Evolutionary conservation across 139 green algal species (phyloP), one percentile per base, ranked within the genome.

Genomic region (Picochlorum sp.): DNA sequence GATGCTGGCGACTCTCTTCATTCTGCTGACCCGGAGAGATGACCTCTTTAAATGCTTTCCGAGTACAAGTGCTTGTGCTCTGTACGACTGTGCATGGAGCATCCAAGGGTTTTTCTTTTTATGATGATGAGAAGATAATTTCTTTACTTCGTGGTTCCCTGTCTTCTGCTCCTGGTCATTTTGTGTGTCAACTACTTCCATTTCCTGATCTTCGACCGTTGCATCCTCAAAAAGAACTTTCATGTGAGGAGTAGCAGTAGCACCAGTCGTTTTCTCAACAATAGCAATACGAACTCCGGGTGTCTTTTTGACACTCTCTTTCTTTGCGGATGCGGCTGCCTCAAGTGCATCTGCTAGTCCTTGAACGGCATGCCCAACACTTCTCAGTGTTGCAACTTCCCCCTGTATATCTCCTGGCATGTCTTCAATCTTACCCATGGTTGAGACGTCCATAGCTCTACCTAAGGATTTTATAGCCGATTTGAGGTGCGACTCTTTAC

Each of bases 41-140:
- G 61, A 49, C 28, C 52, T 29, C 16, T 52, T 50, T 36, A 73
- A 31, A 41, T 68, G 59, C 1, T 36, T 44, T 5, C 18, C 57
- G 24, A 73, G 60, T 33, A 61, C 54, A n/a, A 53, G 30, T 33
- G 44, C 24, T 53, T 53, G 22, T 24, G 44, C 20, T 31, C 24
- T 53, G 44, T 31, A 53, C 14, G 44, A n/a, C n/a, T 31, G 20
- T 20, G 44, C 44, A 26, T 47, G 39, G 22, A 47, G 18, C 39
- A 47, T 47, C 18, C 20, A 16, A 47, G 39, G 20, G 20, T n/a
- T 47, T n/a, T 26, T 26, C 39, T n/a, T n/a, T 5, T 47, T 16
- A n/a, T 16, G 18, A 47, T n/a, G 20, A n/a, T 10, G 39, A 47
- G 39, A 47, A n/a, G n/a, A n/a, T n/a, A n/a, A n/a, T n/a, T n/a